phyloP scores from a whole-genome alignment of 176 grass and related monocot species.

The Aechmea fasciata region DNA sequence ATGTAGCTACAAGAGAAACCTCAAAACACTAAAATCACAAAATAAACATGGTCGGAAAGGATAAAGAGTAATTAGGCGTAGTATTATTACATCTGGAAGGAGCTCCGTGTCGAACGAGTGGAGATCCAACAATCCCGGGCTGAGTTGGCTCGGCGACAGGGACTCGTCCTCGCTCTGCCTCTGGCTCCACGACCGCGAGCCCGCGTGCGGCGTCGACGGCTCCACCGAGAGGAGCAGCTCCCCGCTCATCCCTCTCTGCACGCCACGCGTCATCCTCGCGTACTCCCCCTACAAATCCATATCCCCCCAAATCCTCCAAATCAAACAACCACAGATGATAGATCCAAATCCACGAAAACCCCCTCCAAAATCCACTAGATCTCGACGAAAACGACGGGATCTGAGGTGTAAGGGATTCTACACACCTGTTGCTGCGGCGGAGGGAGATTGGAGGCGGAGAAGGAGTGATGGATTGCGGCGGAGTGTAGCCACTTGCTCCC shows the following conservation, averaged over 20 bases:
- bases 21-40: constrained; percentile 11
- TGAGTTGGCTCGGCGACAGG: constrained; percentile 48
- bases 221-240: constrained; percentile 74
- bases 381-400: constrained; percentile 14
- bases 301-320: constrained; percentile 4
- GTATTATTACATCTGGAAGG: constrained; percentile 61
- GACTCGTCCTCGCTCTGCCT: constrained; percentile 21
- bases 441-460: constrained; percentile 9
- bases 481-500: constrained; percentile 22
- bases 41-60: background rate
- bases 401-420: background rate
- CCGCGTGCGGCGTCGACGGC: constrained; percentile 43
- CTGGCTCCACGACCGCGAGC: constrained; percentile 31
- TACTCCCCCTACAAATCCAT: constrained; percentile 17
- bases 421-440: background rate
- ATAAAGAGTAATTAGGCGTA: background rate
- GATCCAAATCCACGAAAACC: background rate
- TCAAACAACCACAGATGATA: background rate
- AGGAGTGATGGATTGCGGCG: background rate
- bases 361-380: constrained; percentile 10
- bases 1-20: constrained; percentile 8
- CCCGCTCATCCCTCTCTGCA: constrained; percentile 51
- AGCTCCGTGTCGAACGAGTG: constrained; percentile 90
- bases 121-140: constrained; percentile 87
- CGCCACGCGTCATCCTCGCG: constrained; percentile 29